Evolutionary conservation across 2,329 filamentous ascomycete species (phyloP), one percentile per base, ranked within the genome.

Genomic region (Sporothrix inflata): DNA sequence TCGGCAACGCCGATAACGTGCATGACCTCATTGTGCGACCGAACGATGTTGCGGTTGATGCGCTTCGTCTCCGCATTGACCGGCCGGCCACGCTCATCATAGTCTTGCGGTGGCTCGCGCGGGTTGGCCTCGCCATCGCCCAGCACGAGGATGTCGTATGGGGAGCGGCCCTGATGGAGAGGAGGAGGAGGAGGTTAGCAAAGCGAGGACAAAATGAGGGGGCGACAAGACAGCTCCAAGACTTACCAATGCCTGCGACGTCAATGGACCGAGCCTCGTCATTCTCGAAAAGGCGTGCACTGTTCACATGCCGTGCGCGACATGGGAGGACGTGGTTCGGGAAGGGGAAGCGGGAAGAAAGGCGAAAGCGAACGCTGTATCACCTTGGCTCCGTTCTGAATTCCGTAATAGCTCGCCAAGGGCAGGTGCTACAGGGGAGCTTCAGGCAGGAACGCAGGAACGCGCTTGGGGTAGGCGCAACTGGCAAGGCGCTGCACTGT

Each of bases 11-110:
- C 88, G 51, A 90, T 89, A 11, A 89, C 87, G 21, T 85, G 83
- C 88, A 90, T 90, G 3, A 90, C 88, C 74, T 90, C 87, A 75
- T 90, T 90, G 76, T 90, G 88, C 11, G 88, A 85, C 69, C 88
- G 83, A 34, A 90, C 86, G 42, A 89, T 84, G 72, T 88, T 85
- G 66, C 85, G 83, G 74, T 88, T 89, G 74, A 88, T 84, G 14
- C 82, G 81, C 76, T 85, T 87, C 1, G 86, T 88, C 69, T 85
- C 83, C 0, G 83, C 83, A 75, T 89, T 89, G 67, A 87, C 76
- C 3, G 88, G 86, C 11, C 87, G 86, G 16, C 88, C 88, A 45
- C 86, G 84, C 53, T 83, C 82, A 75, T 90, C 87, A 75, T 86
- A 89, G 63, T 84, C 79, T 77, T 88, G 87, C 1, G 77, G 73